Percentiles rank a stretch among this genome's conserved stretches.
phyloP scores from a whole-genome alignment of 2,329 filamentous ascomycete species.

The Scedosporium boydii region DNA sequence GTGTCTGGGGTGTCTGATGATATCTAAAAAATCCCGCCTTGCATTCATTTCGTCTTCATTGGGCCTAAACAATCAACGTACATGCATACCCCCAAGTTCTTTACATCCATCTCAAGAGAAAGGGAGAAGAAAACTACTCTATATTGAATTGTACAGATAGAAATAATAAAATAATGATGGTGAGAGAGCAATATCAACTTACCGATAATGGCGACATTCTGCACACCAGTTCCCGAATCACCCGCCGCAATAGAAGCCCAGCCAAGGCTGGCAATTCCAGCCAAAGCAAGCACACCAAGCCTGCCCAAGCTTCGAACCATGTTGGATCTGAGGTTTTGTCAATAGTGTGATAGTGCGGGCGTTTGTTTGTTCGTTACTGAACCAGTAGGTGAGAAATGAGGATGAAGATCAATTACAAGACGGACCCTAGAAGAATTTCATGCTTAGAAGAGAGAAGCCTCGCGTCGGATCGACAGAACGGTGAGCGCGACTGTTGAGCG shows the following conservation, averaged over 20 bases:
- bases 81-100: background rate
- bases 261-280: background rate
- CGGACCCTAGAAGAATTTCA: no score
- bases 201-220: conserved; percentile 20
- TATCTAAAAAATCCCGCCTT: background rate
- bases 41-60: background rate
- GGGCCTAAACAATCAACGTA: background rate
- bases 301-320: background rate
- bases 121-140: no score
- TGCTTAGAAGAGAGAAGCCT: no score
- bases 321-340: background rate
- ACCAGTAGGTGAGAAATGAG: background rate
- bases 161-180: background rate
- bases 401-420: background rate
- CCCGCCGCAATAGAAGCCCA: background rate
- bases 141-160: background rate
- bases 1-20: background rate
- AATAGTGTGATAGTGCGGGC: no score
- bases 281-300: background rate
- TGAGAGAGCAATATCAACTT: conserved; percentile 5
- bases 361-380: background rate
- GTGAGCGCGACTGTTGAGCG: no score
- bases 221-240: conserved; percentile 4
- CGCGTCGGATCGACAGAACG: no score
- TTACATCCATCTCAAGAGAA: no score